Percentiles rank a stretch among this genome's conserved stretches.
Evolutionary conservation across 306 rosid genomes (phyloP).

Genomic region (Lathyrus tuberosus): DNA sequence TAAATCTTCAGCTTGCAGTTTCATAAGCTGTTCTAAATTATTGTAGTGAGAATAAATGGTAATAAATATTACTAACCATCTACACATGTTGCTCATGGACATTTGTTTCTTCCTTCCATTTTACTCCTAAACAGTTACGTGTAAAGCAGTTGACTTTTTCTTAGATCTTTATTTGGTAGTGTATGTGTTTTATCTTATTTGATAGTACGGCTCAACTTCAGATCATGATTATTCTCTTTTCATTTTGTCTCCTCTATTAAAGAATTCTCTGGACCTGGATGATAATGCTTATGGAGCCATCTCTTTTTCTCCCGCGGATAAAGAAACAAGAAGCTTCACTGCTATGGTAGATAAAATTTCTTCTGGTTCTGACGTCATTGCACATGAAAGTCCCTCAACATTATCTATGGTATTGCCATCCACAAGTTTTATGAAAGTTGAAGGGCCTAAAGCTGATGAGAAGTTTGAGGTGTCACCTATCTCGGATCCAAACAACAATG

Average conservation of each 20-base stretch:
- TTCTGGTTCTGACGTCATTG: conserved; percentile 38
- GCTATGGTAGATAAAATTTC: conserved; percentile 40
- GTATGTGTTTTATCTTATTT: conserved; percentile 1
- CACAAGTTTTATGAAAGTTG: conserved; percentile 33
- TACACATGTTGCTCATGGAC: conserved; percentile 2
- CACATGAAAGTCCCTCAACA: conserved; percentile 43
- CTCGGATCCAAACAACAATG: conserved; percentile 37
- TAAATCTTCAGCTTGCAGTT: conserved; percentile 13
- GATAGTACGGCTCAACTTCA: conserved; percentile 5
- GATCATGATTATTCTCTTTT: conserved; percentile 25
- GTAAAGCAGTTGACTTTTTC: conserved; percentile 9
- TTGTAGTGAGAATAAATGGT: neutral
- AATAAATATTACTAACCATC: neutral
- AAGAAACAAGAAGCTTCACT: conserved; percentile 41
- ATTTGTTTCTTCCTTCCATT: conserved; percentile 29
- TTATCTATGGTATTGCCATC: conserved; percentile 42
- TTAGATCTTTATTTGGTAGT: conserved; percentile 19
- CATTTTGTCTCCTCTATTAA: conserved; percentile 7
- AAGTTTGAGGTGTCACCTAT: conserved; percentile 41
- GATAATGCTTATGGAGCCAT: conserved; percentile 55
- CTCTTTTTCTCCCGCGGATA: conserved; percentile 47
- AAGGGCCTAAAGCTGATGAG: conserved; percentile 46
- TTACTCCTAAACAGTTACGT: conserved; percentile 16
- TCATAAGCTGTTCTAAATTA: neutral
- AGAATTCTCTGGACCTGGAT: conserved; percentile 80